Conservation (phyloP, 495 filamentous ascomycete species). For the Aspergillus nidulans region DNA sequence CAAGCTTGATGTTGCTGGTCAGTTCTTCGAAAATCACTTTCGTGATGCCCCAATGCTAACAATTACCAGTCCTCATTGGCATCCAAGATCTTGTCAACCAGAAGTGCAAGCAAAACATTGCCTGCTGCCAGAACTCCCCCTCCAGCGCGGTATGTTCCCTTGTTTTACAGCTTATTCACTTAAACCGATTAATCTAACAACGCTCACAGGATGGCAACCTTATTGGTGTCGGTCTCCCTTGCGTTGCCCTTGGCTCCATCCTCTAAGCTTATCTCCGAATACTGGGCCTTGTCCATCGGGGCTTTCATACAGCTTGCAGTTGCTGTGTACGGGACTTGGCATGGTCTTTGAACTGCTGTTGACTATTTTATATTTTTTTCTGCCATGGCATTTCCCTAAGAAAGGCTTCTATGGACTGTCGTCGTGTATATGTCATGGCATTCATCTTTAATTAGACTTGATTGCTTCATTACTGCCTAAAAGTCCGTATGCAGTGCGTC, state of each 20-base stretch:
- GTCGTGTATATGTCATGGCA: conserved; percentile 23
- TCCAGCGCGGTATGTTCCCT: conserved; percentile 29
- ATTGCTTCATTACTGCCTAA: not conserved
- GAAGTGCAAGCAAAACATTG: conserved; percentile 49
- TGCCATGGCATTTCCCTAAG: conserved; percentile 34
- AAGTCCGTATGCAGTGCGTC: no score
- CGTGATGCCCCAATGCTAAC: not conserved
- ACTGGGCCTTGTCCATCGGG: not conserved
- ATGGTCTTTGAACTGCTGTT: conserved; percentile 20
- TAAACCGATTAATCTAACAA: conserved; percentile 11
- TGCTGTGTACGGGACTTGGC: conserved; percentile 14
- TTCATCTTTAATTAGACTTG: conserved; percentile 32
- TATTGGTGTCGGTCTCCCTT: conserved; percentile 43
- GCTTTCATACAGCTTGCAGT: no score
- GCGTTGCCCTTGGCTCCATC: conserved; percentile 45
- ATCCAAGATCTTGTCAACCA: conserved; percentile 39
- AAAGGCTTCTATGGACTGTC: conserved; percentile 29
- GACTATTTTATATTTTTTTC: conserved; percentile 32
- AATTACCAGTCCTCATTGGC: conserved; percentile 23
- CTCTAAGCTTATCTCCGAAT: conserved; percentile 29
- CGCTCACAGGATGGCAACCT: conserved; percentile 26
- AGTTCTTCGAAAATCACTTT: conserved; percentile 10
- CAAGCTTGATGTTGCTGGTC: conserved; percentile 23
- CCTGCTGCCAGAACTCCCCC: conserved; percentile 47
- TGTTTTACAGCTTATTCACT: no score